phyloP scores from a whole-genome alignment of 805 yeast species.

The Candida ipomoeae region DNA sequence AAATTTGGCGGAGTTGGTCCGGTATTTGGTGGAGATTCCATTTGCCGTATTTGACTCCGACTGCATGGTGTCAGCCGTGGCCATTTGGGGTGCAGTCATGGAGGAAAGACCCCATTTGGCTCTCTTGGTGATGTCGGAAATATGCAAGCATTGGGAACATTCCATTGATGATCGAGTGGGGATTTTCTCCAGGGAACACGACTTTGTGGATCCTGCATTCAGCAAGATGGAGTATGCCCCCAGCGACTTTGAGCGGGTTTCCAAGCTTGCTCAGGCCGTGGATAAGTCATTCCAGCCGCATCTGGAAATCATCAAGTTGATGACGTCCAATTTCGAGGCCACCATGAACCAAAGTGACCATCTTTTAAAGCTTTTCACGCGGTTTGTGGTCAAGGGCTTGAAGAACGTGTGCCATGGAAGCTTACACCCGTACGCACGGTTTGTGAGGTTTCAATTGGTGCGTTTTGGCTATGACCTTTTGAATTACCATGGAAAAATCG shows the following conservation, averaged over 20 bases:
- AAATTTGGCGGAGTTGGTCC: constrained; percentile 44
- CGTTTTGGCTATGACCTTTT: constrained; percentile 64
- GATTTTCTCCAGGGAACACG: constrained; percentile 54
- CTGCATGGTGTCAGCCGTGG: constrained; percentile 59
- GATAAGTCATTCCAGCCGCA: constrained; percentile 62
- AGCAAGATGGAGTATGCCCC: constrained; percentile 87
- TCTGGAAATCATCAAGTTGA: constrained; percentile 57
- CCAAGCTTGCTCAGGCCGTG: constrained; percentile 47
- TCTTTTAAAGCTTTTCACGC: constrained; percentile 62
- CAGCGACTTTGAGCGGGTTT: constrained; percentile 58
- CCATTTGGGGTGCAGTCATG: constrained; percentile 78
- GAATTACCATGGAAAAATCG: constrained; percentile 48
- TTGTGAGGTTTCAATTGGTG: constrained; percentile 69
- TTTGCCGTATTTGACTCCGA: constrained; percentile 59
- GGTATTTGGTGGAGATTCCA: constrained; percentile 63
- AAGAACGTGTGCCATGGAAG: constrained; percentile 54
- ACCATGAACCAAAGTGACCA: constrained; percentile 68
- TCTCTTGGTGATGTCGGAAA: constrained; percentile 59
- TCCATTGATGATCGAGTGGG: constrained; percentile 61
- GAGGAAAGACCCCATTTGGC: constrained; percentile 61
- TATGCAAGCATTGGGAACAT: constrained; percentile 64
- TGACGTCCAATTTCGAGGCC: constrained; percentile 77
- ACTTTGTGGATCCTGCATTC: constrained; percentile 56
- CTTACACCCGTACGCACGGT: constrained; percentile 76
- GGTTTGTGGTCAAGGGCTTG: constrained; percentile 56